Evolutionary conservation across 148 eudicot genomes (phyloP).

Genomic region (Camellia lanceoleosa): DNA sequence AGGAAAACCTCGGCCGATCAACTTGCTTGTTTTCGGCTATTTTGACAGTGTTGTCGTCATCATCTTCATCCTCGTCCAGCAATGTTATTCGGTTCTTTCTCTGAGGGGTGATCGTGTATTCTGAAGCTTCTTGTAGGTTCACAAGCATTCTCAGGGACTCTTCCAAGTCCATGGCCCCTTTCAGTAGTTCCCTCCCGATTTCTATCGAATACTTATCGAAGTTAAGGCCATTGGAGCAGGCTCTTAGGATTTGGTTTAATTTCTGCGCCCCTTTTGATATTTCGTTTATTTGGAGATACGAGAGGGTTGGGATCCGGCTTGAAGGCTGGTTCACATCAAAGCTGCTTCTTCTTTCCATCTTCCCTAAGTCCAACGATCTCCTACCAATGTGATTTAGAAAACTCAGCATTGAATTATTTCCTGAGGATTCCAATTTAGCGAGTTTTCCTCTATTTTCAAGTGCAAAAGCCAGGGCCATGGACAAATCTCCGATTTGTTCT

Average conservation of each 20-base stretch:
- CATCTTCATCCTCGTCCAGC: constrained; percentile 58
- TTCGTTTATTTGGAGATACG: constrained; percentile 65
- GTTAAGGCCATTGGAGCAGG: constrained; percentile 50
- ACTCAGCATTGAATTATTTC: constrained; percentile 47
- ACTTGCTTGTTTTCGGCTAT: constrained; percentile 42
- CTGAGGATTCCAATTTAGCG: constrained; percentile 39
- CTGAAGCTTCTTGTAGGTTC: constrained; percentile 74
- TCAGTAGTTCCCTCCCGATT: constrained; percentile 66
- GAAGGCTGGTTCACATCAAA: constrained; percentile 30
- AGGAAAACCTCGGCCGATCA: constrained; percentile 74
- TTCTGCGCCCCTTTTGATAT: constrained; percentile 82
- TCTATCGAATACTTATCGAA: constrained; percentile 51
- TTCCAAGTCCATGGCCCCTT: constrained; percentile 82
- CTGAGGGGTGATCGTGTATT: constrained; percentile 33
- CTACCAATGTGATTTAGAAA: constrained; percentile 57
- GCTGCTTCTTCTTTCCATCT: constrained; percentile 33
- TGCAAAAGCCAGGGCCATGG: constrained; percentile 68
- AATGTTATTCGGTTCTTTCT: constrained; percentile 51
- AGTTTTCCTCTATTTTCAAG: constrained; percentile 50
- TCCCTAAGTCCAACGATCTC: constrained; percentile 35
- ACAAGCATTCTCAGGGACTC: constrained; percentile 80
- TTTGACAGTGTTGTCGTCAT: constrained; percentile 29
- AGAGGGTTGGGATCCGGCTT: constrained; percentile 44
- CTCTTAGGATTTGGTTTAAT: constrained; percentile 62
- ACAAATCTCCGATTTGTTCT: constrained; percentile 44